A percentile compares a stretch with the other conserved stretches of the same genome.
Evolutionary conservation across 148 eudicot species (phyloP).

Genomic region (Agrostemma githago): DNA sequence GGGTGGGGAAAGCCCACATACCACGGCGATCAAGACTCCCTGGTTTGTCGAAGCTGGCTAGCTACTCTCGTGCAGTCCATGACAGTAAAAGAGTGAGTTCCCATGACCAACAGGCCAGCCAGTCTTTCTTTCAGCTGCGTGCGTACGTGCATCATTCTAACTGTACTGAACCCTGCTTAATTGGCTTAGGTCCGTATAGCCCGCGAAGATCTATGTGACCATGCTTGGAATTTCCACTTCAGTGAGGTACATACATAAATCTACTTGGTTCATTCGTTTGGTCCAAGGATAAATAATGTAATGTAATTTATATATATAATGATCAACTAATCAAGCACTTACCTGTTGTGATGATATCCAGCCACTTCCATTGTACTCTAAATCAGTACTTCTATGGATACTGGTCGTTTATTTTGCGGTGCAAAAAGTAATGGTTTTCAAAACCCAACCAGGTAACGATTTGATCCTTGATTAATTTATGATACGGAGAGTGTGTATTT

Average conservation of each 20-base stretch:
- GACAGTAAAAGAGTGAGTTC: constrained; percentile 67
- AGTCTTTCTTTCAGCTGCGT: too few relatives aligned
- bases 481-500: too few relatives aligned
- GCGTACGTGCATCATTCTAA: background rate
- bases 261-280: background rate
- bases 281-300: too few relatives aligned
- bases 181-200: constrained; percentile 53
- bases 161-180: background rate
- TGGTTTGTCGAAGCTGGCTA: constrained; percentile 57
- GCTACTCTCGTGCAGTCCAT: constrained; percentile 51
- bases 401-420: constrained; percentile 13
- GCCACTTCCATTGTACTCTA: constrained; percentile 17
- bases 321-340: background rate
- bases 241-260: constrained; percentile 42
- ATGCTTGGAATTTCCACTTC: constrained; percentile 77
- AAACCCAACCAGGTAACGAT: constrained; percentile 2
- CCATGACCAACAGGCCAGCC: too few relatives aligned
- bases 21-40: constrained; percentile 51
- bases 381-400: constrained; percentile 11
- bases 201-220: constrained; percentile 76
- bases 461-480: background rate
- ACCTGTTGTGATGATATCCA: constrained; percentile 15
- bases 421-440: constrained; percentile 11
- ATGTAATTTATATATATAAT: background rate
- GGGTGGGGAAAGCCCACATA: constrained; percentile 83